These are phyloP conservation scores for Dillenia suffruticosa DNA, from an alignment of 164 flowering plant genomes.

Conservation along the genomic window DNA sequence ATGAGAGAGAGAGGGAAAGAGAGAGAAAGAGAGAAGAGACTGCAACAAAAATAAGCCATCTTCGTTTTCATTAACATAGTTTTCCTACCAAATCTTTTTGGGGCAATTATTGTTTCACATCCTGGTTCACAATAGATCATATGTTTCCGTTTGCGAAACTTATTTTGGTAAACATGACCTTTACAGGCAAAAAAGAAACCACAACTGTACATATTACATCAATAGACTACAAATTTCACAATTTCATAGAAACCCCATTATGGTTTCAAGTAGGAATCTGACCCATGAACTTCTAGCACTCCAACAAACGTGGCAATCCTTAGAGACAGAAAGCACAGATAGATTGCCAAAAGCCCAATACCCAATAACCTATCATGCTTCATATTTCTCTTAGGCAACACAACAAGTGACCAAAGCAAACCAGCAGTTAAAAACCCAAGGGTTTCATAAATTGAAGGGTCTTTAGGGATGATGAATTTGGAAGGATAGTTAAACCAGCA, in stretches of 20 bases:
- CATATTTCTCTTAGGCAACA: slow-evolving; percentile 35
- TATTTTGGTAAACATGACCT: no score
- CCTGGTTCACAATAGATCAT: no score
- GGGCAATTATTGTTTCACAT: no score
- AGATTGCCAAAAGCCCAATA: slow-evolving; percentile 38
- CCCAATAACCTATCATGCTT: slow-evolving; percentile 37
- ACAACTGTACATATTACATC: no score
- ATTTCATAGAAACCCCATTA: background rate
- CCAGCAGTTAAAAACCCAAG: slow-evolving; percentile 27
- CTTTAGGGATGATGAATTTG: slow-evolving; percentile 16
- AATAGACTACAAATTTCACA: no score
- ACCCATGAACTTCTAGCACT: background rate
- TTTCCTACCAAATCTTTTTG: no score
- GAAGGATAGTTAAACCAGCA: slow-evolving; percentile 25
- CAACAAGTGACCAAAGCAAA: slow-evolving; percentile 40
- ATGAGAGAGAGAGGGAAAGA: no score
- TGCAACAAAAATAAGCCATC: no score
- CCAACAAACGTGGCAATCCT: slow-evolving; percentile 8
- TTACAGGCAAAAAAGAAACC: no score
- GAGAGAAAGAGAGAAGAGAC: no score
- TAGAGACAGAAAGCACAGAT: slow-evolving; percentile 25
- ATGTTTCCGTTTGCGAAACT: no score
- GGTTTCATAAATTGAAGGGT: slow-evolving; percentile 24
- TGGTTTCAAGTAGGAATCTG: background rate
- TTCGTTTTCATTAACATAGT: no score